Evolutionary conservation across 805 yeast genomes (phyloP), one percentile per base, ranked within the genome.

Genomic region (Torulaspora indica): DNA sequence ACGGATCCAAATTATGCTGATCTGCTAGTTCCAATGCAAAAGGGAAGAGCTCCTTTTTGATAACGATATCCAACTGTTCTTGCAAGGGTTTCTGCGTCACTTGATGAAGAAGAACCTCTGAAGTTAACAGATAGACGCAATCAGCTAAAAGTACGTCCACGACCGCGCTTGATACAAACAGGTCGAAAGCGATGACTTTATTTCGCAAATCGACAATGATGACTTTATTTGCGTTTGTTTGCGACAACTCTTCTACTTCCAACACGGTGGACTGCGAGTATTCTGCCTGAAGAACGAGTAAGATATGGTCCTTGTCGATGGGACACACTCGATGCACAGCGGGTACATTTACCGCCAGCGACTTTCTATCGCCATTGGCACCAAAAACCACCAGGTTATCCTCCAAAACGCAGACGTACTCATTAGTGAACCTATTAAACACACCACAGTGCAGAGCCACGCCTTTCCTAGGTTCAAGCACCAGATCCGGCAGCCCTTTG

Each of bases 81-180:
- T 75, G 69, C 8, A 84, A 57, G 0, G 81, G 67, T 53, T 81
- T 82, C 56, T 87, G 95, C 34, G 75, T 78, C 12, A 88, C 63
- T 46, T 74, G 75, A 57, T 83, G 81, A 6, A 91, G 65, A 2
- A 84, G 65, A 0, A 96, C 96, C 60, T 89, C 95, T 1, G 82
- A 69, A 2, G 88, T 78, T 10, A 90, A 63, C 7, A 87, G 65
- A 53, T 73, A 81, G 10, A 83, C 56, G 78, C 83, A 77, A 48
- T 40, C 37, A 12, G 77, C 66, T 15, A 64, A 60, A 44, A 88
- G 77, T 0, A 82, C 69, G 38, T 82, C 79, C 18, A 72, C 69
- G 2, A 89, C 77, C 0, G 82, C 67, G 25, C 79, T 78, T 0
- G 90, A 74, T n/a, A 89, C 72, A 8, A 85, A 77, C 32, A 81